phyloP scores from a whole-genome alignment of 2,329 filamentous ascomycete species.

The Zarea fungicola region DNA sequence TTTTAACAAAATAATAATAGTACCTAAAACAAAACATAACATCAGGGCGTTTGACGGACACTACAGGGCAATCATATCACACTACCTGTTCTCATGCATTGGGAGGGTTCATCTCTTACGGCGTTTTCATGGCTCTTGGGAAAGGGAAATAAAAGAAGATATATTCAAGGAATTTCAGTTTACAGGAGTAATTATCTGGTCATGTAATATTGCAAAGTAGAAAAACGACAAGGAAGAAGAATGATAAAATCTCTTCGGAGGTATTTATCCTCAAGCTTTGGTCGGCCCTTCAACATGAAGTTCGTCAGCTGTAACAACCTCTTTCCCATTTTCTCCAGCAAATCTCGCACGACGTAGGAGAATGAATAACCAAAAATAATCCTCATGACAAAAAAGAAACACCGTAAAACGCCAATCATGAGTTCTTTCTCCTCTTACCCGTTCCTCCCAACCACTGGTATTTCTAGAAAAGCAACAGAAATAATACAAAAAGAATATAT shows the following conservation, averaged over 20 bases:
- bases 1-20: neutral
- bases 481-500: constrained; percentile 18
- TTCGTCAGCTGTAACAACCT: constrained; percentile 24
- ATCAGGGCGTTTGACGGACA: constrained; percentile 3
- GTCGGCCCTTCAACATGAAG: too few relatives aligned
- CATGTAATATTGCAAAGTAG: too few relatives aligned
- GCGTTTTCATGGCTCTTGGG: neutral
- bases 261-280: too few relatives aligned
- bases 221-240: too few relatives aligned
- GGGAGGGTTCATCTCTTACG: neutral
- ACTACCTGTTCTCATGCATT: neutral
- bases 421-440: neutral
- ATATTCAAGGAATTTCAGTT: constrained; percentile 19
- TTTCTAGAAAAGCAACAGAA: neutral
- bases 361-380: too few relatives aligned
- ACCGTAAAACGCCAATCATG: constrained; percentile 5
- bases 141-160: neutral
- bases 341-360: too few relatives aligned
- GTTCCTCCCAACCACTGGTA: too few relatives aligned
- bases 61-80: neutral
- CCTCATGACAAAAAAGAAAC: constrained; percentile 3
- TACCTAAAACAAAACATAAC: neutral
- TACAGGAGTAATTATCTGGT: too few relatives aligned
- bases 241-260: too few relatives aligned
- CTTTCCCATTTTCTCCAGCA: constrained; percentile 13